Percentiles rank a stretch among this genome's conserved stretches.
Conservation (phyloP, 106 monocot species). For the Platanthera guangdongensis region DNA sequence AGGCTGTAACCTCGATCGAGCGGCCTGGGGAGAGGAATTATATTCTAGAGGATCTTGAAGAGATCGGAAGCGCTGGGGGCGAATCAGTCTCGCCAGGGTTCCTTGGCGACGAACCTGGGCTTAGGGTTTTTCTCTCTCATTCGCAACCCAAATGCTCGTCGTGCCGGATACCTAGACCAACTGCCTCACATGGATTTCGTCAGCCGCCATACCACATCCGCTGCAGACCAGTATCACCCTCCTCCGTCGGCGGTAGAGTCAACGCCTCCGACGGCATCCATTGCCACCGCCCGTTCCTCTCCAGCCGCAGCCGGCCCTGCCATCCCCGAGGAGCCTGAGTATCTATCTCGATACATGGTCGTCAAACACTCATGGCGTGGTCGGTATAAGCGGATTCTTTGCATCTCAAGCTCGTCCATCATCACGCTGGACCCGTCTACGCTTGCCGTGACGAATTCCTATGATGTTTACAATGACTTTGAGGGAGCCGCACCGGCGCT, state of each 20-base stretch:
- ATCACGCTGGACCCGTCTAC: conserved; percentile 75
- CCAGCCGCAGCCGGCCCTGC: conserved; percentile 14
- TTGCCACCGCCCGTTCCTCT: conserved; percentile 6
- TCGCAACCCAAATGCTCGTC: conserved; percentile 49
- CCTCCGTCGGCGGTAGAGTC: conserved; percentile 13
- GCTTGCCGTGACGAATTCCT: conserved; percentile 78
- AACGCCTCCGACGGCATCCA: conserved; percentile 8
- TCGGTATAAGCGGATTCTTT: conserved; percentile 84
- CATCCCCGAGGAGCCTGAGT: conserved; percentile 80
- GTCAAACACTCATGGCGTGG: conserved; percentile 98
- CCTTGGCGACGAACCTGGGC: conserved; percentile 35
- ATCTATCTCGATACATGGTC: conserved; percentile 76
- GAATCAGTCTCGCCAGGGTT: conserved; percentile 69
- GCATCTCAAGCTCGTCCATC: conserved; percentile 51
- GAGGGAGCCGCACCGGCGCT: conserved; percentile 71
- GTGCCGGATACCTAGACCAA: conserved; percentile 37
- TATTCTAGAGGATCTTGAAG: background rate
- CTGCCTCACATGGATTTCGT: conserved; percentile 83
- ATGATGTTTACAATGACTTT: conserved; percentile 46
- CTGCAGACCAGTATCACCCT: conserved; percentile 1
- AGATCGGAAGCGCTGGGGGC: conserved; percentile 84
- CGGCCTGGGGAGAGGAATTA: background rate
- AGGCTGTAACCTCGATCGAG: background rate
- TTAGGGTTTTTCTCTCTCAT: conserved; percentile 30
- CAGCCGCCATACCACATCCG: conserved; percentile 55